phyloP scores from a whole-genome alignment of 1,284 basidiomycete species.

The Apiotrichum veenhuisii region DNA sequence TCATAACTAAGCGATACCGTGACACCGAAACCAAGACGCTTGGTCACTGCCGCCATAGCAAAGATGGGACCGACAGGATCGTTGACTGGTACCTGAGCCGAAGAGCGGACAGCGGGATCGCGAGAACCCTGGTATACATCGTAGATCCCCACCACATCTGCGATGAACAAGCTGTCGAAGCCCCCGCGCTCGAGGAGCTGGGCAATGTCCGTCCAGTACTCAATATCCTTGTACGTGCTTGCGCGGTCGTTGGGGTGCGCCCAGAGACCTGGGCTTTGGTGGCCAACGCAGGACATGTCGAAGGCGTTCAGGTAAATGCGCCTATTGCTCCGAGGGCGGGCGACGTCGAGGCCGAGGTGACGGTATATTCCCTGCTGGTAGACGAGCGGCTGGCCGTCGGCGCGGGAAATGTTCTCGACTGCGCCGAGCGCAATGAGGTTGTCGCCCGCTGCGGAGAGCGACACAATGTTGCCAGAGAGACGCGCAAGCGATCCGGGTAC shows the following conservation, averaged over 20 bases:
- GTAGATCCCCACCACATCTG: slow-evolving; percentile 19
- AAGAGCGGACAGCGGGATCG: slow-evolving; percentile 12
- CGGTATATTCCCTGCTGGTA: slow-evolving; percentile 15
- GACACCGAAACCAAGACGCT: slow-evolving; percentile 19
- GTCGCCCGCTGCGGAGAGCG: slow-evolving; percentile 13
- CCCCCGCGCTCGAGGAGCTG: slow-evolving; percentile 14
- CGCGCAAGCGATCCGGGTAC: slow-evolving; percentile 6
- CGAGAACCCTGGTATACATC: slow-evolving; percentile 15
- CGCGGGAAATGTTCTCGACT: slow-evolving; percentile 1
- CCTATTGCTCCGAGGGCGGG: neutral
- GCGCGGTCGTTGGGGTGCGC: slow-evolving; percentile 10
- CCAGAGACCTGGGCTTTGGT: slow-evolving; percentile 18
- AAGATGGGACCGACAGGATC: slow-evolving; percentile 12
- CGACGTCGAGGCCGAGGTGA: neutral
- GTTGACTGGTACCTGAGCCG: slow-evolving; percentile 17
- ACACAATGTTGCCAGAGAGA: slow-evolving; percentile 10
- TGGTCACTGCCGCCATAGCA: slow-evolving; percentile 19
- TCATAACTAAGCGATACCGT: slow-evolving; percentile 27
- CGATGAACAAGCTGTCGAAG: slow-evolving; percentile 14
- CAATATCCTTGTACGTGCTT: slow-evolving; percentile 18
- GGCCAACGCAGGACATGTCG: slow-evolving; percentile 19
- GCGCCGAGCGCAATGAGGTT: slow-evolving; percentile 15
- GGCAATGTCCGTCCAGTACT: slow-evolving; percentile 17
- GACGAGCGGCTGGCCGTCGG: slow-evolving; percentile 11
- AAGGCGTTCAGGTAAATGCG: slow-evolving; percentile 19